phyloP scores from a whole-genome alignment of 2,329 filamentous ascomycete genomes.

The Pseudopyrenochaeta lycopersici region DNA sequence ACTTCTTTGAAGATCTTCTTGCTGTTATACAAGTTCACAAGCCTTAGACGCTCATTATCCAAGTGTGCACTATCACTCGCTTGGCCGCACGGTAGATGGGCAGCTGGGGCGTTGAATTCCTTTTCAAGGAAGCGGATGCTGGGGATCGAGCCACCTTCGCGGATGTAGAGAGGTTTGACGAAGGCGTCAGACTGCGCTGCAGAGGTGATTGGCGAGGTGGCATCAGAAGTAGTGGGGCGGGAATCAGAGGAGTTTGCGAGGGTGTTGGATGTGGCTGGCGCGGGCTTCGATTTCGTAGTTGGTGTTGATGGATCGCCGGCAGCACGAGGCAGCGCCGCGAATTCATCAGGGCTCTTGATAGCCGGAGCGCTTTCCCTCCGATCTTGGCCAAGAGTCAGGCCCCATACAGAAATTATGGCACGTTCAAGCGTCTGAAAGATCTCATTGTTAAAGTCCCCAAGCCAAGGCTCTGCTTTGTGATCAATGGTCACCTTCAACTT shows the following conservation, averaged over 20 bases:
- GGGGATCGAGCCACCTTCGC: slow-evolving; percentile 94
- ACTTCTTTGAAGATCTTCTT: slow-evolving; percentile 90
- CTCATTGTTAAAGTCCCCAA: slow-evolving; percentile 88
- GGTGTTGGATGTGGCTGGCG: slow-evolving; percentile 61
- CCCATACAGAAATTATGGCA: slow-evolving; percentile 87
- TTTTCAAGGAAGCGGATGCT: slow-evolving; percentile 94
- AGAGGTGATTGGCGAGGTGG: slow-evolving; percentile 4
- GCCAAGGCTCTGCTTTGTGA: slow-evolving; percentile 94
- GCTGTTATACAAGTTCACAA: slow-evolving; percentile 89
- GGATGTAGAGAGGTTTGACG: slow-evolving; percentile 83
- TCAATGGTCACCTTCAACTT: slow-evolving; percentile 83
- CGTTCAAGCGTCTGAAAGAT: slow-evolving; percentile 89
- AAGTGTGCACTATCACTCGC: slow-evolving; percentile 93
- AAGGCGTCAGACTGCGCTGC: neutral
- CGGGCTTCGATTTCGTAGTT: slow-evolving; percentile 23
- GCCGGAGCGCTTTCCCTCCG: slow-evolving; percentile 10
- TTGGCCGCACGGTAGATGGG: slow-evolving; percentile 92
- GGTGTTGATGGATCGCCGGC: slow-evolving; percentile 5
- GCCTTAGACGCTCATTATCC: slow-evolving; percentile 90
- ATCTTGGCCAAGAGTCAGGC: slow-evolving; percentile 57
- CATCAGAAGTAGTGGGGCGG: neutral
- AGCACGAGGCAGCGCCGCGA: slow-evolving; percentile 17
- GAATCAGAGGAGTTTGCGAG: slow-evolving; percentile 54
- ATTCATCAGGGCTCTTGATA: slow-evolving; percentile 23
- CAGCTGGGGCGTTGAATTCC: slow-evolving; percentile 88